These are phyloP conservation scores for Fusarium nematophilum DNA, from an alignment of 2,329 filamentous ascomycete species.

Conservation along the genomic window DNA sequence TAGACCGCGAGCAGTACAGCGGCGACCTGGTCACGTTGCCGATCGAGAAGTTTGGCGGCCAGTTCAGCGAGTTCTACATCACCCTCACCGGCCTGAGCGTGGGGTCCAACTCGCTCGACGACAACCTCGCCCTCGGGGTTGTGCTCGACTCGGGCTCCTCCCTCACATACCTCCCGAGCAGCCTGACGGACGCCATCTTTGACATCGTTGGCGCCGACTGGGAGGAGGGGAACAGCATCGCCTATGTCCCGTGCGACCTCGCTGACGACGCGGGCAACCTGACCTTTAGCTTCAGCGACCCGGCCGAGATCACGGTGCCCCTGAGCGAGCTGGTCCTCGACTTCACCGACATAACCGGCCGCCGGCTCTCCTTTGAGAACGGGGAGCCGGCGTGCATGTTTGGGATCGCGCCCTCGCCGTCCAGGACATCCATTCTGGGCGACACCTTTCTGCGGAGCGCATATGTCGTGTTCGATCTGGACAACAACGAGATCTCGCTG, in stretches of 20 bases:
- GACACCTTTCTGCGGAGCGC: conserved; percentile 81
- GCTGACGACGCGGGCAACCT: conserved; percentile 55
- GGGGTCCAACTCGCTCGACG: conserved; percentile 55
- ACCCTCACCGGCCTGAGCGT: conserved; percentile 71
- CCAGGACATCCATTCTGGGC: conserved; percentile 71
- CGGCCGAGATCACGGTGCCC: conserved; percentile 62
- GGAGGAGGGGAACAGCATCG: conserved; percentile 61
- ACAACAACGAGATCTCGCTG: conserved; percentile 76
- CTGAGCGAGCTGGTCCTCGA: conserved; percentile 71
- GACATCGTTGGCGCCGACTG: conserved; percentile 69
- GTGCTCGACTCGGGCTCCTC: conserved; percentile 78
- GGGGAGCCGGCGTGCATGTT: conserved; percentile 72
- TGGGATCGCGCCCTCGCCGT: conserved; percentile 70
- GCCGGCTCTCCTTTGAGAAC: conserved; percentile 62
- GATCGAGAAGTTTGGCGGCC: conserved; percentile 64
- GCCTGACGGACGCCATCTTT: conserved; percentile 66
- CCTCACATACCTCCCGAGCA: conserved; percentile 73
- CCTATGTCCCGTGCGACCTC: conserved; percentile 71
- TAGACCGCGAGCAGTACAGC: conserved; percentile 73
- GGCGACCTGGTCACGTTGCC: conserved; percentile 75
- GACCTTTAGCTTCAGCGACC: conserved; percentile 64
- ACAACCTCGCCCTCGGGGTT: conserved; percentile 67
- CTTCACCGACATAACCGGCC: conserved; percentile 58
- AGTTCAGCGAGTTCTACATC: conserved; percentile 73
- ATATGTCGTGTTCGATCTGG: conserved; percentile 80